Evolutionary conservation across 2,329 filamentous ascomycete species (phyloP).

Genomic region (Meredithiella fracta): DNA sequence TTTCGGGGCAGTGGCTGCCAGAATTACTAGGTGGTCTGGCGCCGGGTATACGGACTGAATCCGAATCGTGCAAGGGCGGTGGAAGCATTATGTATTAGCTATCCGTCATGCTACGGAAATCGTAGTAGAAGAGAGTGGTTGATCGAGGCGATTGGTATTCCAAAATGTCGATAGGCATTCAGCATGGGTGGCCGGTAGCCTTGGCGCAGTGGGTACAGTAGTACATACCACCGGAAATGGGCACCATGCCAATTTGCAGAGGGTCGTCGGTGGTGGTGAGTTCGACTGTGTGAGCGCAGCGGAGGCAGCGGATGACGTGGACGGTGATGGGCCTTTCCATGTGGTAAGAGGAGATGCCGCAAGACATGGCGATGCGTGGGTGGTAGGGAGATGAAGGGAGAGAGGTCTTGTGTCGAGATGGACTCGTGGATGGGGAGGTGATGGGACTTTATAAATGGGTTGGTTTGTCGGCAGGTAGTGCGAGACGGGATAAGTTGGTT

Average conservation of each 20-base stretch:
- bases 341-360: slow-evolving; percentile 9
- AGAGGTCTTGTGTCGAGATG: neutral
- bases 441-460: neutral
- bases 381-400: neutral
- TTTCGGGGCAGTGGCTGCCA: too few relatives aligned
- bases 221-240: slow-evolving; percentile 50
- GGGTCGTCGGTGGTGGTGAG: slow-evolving; percentile 44
- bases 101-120: too few relatives aligned
- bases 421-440: neutral
- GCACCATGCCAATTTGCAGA: slow-evolving; percentile 43
- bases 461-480: neutral
- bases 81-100: too few relatives aligned
- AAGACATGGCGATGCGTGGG: neutral
- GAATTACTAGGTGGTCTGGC: too few relatives aligned
- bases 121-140: too few relatives aligned
- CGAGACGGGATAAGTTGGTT: neutral
- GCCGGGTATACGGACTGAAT: too few relatives aligned
- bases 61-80: too few relatives aligned
- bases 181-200: slow-evolving; percentile 28
- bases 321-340: slow-evolving; percentile 34
- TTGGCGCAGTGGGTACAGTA: slow-evolving; percentile 43
- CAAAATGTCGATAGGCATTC: neutral
- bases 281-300: slow-evolving; percentile 43
- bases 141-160: too few relatives aligned
- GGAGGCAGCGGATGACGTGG: slow-evolving; percentile 45